Conservation (phyloP, 805 yeast species). For the Candida tammaniensis region DNA sequence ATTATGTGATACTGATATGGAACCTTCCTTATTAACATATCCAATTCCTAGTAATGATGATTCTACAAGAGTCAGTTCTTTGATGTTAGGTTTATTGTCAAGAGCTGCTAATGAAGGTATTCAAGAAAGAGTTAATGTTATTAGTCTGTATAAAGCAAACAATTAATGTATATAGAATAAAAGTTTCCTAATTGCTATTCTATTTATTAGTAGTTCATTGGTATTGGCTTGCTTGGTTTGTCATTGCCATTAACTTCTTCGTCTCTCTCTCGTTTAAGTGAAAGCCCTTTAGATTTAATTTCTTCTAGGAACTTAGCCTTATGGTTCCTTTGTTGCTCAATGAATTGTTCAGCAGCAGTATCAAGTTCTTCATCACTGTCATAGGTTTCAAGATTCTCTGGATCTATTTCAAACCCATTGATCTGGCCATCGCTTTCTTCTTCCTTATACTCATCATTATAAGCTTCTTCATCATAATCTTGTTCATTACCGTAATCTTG, state of each 20-base stretch:
- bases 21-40: slow-evolving; percentile 84
- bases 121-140: slow-evolving; percentile 45
- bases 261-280: neutral
- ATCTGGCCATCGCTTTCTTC: slow-evolving; percentile 2
- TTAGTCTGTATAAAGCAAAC: slow-evolving; percentile 11
- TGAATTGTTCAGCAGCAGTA: slow-evolving; percentile 1
- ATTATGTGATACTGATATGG: slow-evolving; percentile 89
- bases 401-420: slow-evolving; percentile 1
- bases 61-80: slow-evolving; percentile 73
- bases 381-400: slow-evolving; percentile 1
- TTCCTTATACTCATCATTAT: slow-evolving; percentile 10
- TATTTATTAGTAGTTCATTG: neutral
- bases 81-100: slow-evolving; percentile 79
- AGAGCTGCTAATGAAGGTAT: slow-evolving; percentile 83
- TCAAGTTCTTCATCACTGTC: neutral
- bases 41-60: slow-evolving; percentile 98
- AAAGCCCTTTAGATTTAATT: slow-evolving; percentile 20
- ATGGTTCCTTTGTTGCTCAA: slow-evolving; percentile 18
- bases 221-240: neutral
- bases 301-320: slow-evolving; percentile 22
- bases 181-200: too few relatives aligned
- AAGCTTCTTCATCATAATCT: slow-evolving; percentile 13
- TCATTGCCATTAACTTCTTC: neutral
- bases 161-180: slow-evolving; percentile 4
- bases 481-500: too few relatives aligned